phyloP scores from a whole-genome alignment of 1,139 yeast genomes.

The Magnusiomyces paraingens region DNA sequence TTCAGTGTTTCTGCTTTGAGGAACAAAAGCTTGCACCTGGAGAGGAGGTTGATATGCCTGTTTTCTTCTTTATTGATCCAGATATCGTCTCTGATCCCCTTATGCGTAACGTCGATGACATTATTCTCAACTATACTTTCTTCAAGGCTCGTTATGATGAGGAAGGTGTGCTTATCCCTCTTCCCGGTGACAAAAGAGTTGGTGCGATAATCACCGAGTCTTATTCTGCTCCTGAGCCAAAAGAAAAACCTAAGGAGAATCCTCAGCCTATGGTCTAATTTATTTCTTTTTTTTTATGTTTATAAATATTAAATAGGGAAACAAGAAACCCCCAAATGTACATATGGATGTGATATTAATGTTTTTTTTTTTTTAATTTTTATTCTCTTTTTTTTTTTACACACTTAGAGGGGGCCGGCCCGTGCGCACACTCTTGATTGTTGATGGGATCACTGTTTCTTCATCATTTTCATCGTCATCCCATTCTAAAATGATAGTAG shows the following conservation, averaged over 20 bases:
- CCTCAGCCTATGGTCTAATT: not conserved
- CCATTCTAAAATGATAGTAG: constrained; percentile 29
- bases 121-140: constrained; percentile 87
- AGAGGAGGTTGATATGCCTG: constrained; percentile 99
- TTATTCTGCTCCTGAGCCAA: not conserved
- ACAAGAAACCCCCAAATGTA: not conserved
- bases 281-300: constrained; percentile 9
- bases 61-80: constrained; percentile 96
- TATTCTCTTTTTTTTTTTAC: not conserved
- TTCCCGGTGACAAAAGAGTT: not conserved
- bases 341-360: not conserved
- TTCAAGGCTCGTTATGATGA: constrained; percentile 42
- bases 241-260: not conserved
- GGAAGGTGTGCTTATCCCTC: constrained; percentile 17
- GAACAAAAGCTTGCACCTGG: constrained; percentile 92
- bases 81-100: constrained; percentile 93
- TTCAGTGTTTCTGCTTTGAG: constrained; percentile 97
- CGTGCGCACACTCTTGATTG: not conserved
- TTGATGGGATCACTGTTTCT: constrained; percentile 4
- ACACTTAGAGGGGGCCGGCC: not conserved
- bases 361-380: not conserved
- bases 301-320: not conserved
- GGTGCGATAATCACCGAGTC: not conserved
- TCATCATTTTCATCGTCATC: constrained; percentile 29
- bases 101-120: constrained; percentile 85